Evolutionary conservation across 495 filamentous ascomycete genomes (phyloP).

Genomic region (Jackrogersella minutella): DNA sequence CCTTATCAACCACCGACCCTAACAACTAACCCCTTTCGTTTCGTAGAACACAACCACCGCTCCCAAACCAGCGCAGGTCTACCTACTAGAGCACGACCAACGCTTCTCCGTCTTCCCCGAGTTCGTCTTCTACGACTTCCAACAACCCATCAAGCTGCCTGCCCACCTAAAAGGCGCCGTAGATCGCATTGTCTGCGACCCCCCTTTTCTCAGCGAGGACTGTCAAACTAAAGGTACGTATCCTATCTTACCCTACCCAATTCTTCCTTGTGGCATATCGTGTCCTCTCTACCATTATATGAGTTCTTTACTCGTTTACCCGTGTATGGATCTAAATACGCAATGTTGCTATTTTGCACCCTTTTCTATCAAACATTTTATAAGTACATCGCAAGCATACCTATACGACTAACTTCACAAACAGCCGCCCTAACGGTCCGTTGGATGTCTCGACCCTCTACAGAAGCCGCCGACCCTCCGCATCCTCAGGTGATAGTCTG

Average conservation of each 20-base stretch:
- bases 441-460: slow-evolving; percentile 63
- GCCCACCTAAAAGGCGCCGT: slow-evolving; percentile 67
- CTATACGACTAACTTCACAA: not conserved
- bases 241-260: not conserved
- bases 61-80: slow-evolving; percentile 60
- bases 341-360: too few relatives aligned
- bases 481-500: slow-evolving; percentile 64
- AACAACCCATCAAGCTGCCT: slow-evolving; percentile 68
- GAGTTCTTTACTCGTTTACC: too few relatives aligned
- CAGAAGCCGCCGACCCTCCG: not conserved
- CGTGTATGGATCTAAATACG: too few relatives aligned
- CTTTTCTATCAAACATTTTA: not conserved
- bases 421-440: slow-evolving; percentile 75
- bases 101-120: slow-evolving; percentile 75
- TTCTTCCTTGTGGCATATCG: not conserved
- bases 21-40: not conserved
- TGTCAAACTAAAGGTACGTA: slow-evolving; percentile 78
- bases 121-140: slow-evolving; percentile 77
- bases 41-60: slow-evolving; percentile 40
- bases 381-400: not conserved
- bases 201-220: slow-evolving; percentile 79
- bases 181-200: slow-evolving; percentile 75
- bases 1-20: not conserved
- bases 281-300: not conserved
- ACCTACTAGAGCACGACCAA: slow-evolving; percentile 73